Conservation (phyloP, 768 basidiomycete species). For the Pulveroboletus sp. region DNA sequence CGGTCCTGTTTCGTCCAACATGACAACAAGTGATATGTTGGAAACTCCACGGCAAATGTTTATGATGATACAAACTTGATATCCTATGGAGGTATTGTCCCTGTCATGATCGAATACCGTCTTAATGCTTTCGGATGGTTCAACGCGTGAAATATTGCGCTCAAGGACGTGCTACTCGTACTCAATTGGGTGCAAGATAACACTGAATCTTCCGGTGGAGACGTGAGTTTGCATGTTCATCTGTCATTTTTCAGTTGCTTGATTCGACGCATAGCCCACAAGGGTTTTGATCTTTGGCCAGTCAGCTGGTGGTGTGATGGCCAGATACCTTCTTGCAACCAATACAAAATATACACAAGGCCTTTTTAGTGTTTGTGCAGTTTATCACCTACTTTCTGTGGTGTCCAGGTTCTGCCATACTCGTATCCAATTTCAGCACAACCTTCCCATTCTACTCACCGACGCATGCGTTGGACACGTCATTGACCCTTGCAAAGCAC, state of each 20-base stretch:
- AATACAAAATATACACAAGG: constrained; percentile 18
- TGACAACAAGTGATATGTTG: constrained; percentile 19
- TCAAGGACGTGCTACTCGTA: constrained; percentile 33
- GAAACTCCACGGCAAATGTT: constrained; percentile 17
- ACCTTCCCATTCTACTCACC: constrained; percentile 13
- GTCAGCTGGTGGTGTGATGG: constrained; percentile 19
- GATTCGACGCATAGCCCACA: constrained; percentile 4
- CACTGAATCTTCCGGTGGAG: constrained; percentile 37
- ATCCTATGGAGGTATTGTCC: constrained; percentile 23
- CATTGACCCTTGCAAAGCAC: constrained; percentile 13
- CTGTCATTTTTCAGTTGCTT: background rate
- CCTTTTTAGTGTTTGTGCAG: constrained; percentile 15
- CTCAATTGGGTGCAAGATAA: constrained; percentile 37
- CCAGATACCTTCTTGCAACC: constrained; percentile 11
- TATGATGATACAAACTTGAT: constrained; percentile 25
- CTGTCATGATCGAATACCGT: constrained; percentile 24
- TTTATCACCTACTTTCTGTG: background rate
- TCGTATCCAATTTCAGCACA: constrained; percentile 16
- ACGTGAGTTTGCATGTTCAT: constrained; percentile 13
- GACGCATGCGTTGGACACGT: constrained; percentile 8
- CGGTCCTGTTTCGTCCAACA: constrained; percentile 19
- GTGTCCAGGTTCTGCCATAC: constrained; percentile 13
- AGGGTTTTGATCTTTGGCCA: constrained; percentile 20
- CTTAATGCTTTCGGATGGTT: constrained; percentile 24
- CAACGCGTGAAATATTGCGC: constrained; percentile 20